Conservation (phyloP, 305 asterid species). For the Petunia hybrid region DNA sequence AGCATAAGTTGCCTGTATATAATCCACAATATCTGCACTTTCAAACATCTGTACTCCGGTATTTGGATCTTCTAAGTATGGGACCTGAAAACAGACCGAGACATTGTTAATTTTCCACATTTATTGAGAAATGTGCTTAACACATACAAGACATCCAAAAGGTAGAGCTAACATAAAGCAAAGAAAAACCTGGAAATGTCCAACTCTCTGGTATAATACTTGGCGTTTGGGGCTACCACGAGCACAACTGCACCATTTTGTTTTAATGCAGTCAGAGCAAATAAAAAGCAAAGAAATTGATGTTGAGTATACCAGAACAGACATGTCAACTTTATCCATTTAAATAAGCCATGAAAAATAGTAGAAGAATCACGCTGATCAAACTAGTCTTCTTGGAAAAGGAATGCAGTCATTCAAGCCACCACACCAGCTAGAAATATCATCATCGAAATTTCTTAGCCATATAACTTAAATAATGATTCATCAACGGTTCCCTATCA, state of each 20-base stretch:
- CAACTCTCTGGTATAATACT: constrained; percentile 62
- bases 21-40: constrained; percentile 92
- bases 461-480: no score
- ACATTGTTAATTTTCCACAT: constrained; percentile 15
- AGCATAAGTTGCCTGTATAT: constrained; percentile 80
- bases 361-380: not conserved
- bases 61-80: constrained; percentile 95
- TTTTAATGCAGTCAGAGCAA: not conserved
- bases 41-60: constrained; percentile 94
- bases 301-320: not conserved
- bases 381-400: not conserved
- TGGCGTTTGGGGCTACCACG: constrained; percentile 95
- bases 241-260: constrained; percentile 70
- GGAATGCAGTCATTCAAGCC: not conserved
- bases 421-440: not conserved
- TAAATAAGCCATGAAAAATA: not conserved
- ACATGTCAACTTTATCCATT: not conserved
- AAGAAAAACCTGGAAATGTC: constrained; percentile 79
- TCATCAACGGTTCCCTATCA: no score
- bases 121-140: not conserved
- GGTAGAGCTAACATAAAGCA: constrained; percentile 14
- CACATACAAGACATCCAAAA: not conserved
- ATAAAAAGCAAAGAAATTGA: constrained; percentile 11
- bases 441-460: not conserved
- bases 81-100: constrained; percentile 56